A percentile compares a stretch with the other conserved stretches of the same genome.
phyloP scores from a whole-genome alignment of 192 early-diverging fungal species.

The Rhizophlyctis rosea region DNA sequence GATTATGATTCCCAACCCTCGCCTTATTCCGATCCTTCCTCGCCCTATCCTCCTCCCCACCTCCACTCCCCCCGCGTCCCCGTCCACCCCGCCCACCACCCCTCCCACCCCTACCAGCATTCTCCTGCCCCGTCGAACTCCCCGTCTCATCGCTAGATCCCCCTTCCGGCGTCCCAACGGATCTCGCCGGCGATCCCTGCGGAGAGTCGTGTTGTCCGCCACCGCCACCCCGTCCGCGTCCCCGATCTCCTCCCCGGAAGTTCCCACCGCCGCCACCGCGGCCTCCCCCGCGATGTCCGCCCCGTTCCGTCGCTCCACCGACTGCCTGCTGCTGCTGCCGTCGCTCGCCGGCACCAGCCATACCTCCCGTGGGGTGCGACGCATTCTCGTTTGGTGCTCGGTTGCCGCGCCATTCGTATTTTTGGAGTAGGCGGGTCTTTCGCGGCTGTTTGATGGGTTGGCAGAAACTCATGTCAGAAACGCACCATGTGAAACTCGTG shows the following conservation, averaged over 20 bases:
- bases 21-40: conserved; percentile 66
- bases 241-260: conserved; percentile 13
- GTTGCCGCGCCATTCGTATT: conserved; percentile 59
- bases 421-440: conserved; percentile 58
- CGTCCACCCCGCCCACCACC: conserved; percentile 1
- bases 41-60: conserved; percentile 29
- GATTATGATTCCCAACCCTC: conserved; percentile 68
- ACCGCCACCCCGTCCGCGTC: conserved; percentile 8
- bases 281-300: conserved; percentile 14
- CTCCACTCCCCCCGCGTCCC: conserved; percentile 10
- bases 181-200: not conserved
- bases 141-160: not conserved
- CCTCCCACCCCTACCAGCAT: conserved; percentile 1
- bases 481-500: conserved; percentile 1
- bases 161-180: not conserved
- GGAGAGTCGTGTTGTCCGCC: too few species aligned
- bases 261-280: conserved; percentile 15
- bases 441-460: conserved; percentile 48
- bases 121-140: not conserved
- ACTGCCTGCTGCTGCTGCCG: conserved; percentile 1
- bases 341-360: conserved; percentile 1
- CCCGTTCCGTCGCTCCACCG: not conserved
- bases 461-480: not conserved
- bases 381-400: conserved; percentile 22
- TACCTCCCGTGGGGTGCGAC: conserved; percentile 7